phyloP scores from a whole-genome alignment of 2,329 filamentous ascomycete genomes.

The Penicillium occitanis region DNA sequence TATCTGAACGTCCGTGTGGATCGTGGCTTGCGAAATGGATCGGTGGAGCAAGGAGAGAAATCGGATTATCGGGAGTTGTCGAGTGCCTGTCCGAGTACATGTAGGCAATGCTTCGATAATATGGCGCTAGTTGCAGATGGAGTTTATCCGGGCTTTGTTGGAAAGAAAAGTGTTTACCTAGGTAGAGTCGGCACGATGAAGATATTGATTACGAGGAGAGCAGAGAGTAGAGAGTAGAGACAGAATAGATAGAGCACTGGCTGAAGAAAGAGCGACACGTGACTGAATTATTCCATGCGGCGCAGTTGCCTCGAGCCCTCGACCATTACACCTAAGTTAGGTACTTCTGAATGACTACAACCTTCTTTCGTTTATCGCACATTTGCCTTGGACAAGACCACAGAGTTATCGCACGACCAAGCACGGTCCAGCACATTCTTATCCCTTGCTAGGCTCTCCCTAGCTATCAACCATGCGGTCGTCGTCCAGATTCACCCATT shows the following conservation, averaged over 20 bases:
- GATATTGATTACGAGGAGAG: not conserved
- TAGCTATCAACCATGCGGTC: not conserved
- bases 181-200: not conserved
- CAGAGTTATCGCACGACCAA: not conserved
- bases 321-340: too few species aligned
- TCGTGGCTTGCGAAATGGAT: not conserved
- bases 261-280: not conserved
- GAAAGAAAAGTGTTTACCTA: not conserved
- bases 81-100: not conserved
- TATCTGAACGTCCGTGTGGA: not conserved
- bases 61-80: not conserved
- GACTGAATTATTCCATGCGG: not conserved
- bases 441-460: not conserved
- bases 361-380: not conserved
- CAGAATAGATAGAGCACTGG: not conserved
- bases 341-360: not conserved
- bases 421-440: not conserved
- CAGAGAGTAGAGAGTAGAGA: not conserved
- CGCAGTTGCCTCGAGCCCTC: not conserved
- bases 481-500: conserved; percentile 27
- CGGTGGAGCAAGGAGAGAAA: not conserved
- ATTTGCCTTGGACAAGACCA: not conserved
- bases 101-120: not conserved
- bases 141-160: not conserved
- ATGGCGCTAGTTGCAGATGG: not conserved